Percentiles rank a stretch among this genome's conserved stretches.
Conservation (phyloP, 352 stramenopile genomes). For the Phytophthora cajani region DNA sequence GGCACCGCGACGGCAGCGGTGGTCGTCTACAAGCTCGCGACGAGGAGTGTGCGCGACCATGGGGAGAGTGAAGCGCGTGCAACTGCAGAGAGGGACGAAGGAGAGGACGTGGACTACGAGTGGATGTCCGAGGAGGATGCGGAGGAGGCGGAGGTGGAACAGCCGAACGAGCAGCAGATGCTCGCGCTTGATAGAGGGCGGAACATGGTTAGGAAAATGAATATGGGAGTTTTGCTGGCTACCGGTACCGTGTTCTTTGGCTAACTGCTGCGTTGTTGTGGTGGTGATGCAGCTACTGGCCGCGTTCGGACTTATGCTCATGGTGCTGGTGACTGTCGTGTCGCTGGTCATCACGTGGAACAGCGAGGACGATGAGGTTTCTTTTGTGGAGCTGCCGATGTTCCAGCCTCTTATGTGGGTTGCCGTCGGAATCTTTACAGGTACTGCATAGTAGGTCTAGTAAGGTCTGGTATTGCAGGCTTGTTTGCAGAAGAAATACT, state of each 20-base stretch:
- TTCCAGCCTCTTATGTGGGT: constrained; percentile 86
- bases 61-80: constrained; percentile 26
- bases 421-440: constrained; percentile 78
- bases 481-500: not conserved
- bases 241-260: not conserved
- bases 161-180: constrained; percentile 53
- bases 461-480: not conserved
- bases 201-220: constrained; percentile 48
- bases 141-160: constrained; percentile 29
- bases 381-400: constrained; percentile 67
- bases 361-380: constrained; percentile 45
- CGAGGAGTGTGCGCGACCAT: constrained; percentile 38
- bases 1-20: constrained; percentile 67
- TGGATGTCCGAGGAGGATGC: constrained; percentile 52
- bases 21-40: constrained; percentile 71
- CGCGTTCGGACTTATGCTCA: constrained; percentile 71
- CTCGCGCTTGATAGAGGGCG: constrained; percentile 47
- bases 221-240: not conserved
- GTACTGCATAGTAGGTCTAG: constrained; percentile 18
- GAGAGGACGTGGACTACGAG: constrained; percentile 47
- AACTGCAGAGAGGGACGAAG: constrained; percentile 25
- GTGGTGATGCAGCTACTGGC: constrained; percentile 58
- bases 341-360: constrained; percentile 67
- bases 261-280: not conserved
- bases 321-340: constrained; percentile 69